These are phyloP conservation scores for Fusarium redolens DNA, from an alignment of 2,329 filamentous ascomycete genomes.

Conservation along the genomic window DNA sequence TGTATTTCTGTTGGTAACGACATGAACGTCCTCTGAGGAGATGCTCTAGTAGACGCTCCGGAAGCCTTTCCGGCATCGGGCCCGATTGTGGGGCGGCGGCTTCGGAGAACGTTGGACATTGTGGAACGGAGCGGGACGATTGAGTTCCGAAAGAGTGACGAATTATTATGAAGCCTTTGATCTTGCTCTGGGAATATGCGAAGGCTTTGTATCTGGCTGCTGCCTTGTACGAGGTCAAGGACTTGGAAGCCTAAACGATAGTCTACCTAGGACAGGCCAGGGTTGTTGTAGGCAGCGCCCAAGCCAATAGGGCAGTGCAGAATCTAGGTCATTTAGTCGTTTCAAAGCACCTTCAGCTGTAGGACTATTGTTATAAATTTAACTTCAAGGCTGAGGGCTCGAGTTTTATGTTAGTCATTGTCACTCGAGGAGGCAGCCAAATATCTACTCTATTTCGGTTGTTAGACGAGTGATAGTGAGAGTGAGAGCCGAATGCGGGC, in stretches of 20 bases:
- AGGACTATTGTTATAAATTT: slow-evolving; percentile 1
- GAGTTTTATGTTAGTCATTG: not conserved
- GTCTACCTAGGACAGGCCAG: slow-evolving; percentile 31
- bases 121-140: slow-evolving; percentile 9
- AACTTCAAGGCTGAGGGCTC: not conserved
- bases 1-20: slow-evolving; percentile 75
- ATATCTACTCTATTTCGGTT: not conserved
- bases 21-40: slow-evolving; percentile 49
- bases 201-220: slow-evolving; percentile 43
- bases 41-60: not conserved
- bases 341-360: slow-evolving; percentile 28
- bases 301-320: slow-evolving; percentile 35
- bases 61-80: slow-evolving; percentile 17
- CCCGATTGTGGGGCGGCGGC: slow-evolving; percentile 39
- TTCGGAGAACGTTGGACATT: slow-evolving; percentile 39
- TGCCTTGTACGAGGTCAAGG: slow-evolving; percentile 38
- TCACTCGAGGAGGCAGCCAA: not conserved
- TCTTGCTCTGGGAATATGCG: slow-evolving; percentile 2
- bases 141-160: not conserved
- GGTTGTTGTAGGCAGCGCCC: slow-evolving; percentile 35
- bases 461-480: not conserved
- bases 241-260: slow-evolving; percentile 23
- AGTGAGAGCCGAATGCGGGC: not conserved
- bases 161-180: not conserved
- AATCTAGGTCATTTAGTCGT: slow-evolving; percentile 31